Conservation (phyloP, 768 basidiomycete species). For the Pleurotus ostreatus region DNA sequence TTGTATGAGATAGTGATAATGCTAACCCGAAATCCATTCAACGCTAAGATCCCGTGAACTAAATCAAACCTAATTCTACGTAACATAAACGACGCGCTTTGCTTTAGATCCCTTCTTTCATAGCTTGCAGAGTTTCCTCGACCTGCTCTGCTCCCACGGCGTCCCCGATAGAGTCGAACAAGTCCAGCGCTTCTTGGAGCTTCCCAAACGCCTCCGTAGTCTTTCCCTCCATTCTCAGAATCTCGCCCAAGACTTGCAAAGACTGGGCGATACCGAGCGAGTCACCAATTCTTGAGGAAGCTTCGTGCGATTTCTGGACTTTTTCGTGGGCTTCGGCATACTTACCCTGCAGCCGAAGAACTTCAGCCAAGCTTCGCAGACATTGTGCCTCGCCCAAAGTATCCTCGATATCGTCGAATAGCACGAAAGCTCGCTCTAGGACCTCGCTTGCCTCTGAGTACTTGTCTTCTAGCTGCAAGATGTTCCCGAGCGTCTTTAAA, state of each 20-base stretch:
- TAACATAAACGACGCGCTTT: not conserved
- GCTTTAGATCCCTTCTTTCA: not conserved
- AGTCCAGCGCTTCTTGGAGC: not conserved
- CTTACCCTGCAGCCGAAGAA: not conserved
- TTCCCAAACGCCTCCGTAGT: not conserved
- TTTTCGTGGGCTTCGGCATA: conserved; percentile 3
- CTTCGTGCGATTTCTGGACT: not conserved
- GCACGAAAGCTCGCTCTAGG: not conserved
- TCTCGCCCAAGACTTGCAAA: conserved; percentile 6
- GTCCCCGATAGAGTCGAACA: not conserved
- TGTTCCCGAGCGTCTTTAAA: conserved; percentile 1
- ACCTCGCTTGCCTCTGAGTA: conserved; percentile 1
- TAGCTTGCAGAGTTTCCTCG: not conserved
- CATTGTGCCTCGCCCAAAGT: conserved; percentile 3
- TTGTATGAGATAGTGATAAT: too few relatives aligned
- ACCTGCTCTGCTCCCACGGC: conserved; percentile 5
- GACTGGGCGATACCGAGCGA: conserved; percentile 4
- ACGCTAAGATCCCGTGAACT: too few relatives aligned
- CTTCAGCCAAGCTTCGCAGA: not conserved
- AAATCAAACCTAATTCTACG: too few relatives aligned
- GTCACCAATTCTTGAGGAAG: not conserved
- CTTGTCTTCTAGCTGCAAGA: conserved; percentile 1
- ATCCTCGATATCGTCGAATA: conserved; percentile 5
- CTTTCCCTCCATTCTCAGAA: conserved; percentile 2
- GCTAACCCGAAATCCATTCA: too few relatives aligned